phyloP scores from a whole-genome alignment of 1,139 yeast genomes.

The Blastobotrys ciferrii region DNA sequence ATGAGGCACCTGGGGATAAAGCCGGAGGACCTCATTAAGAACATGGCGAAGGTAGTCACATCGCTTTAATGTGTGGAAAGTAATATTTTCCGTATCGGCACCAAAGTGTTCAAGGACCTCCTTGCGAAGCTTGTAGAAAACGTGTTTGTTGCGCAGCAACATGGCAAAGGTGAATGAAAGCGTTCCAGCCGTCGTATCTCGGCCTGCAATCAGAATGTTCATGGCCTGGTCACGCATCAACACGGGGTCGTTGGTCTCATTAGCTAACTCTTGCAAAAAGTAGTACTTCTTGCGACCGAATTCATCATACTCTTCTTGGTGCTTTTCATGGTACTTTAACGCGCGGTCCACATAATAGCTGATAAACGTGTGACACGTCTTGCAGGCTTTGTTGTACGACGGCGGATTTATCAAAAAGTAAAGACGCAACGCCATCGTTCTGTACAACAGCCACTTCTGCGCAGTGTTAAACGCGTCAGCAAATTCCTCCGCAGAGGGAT shows the following conservation, averaged over 20 bases:
- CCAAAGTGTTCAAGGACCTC: constrained; percentile 32
- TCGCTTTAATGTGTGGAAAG: constrained; percentile 52
- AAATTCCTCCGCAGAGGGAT: constrained; percentile 34
- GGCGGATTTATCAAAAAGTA: constrained; percentile 39
- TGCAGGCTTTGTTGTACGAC: constrained; percentile 35
- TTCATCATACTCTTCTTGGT: constrained; percentile 24
- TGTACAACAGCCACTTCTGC: constrained; percentile 45
- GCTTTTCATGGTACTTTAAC: constrained; percentile 23
- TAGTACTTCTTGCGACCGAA: constrained; percentile 19
- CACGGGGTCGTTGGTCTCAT: constrained; percentile 48
- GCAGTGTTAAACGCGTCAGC: constrained; percentile 51
- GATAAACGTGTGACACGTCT: constrained; percentile 31
- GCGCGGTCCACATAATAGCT: constrained; percentile 34
- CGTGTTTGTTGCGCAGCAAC: constrained; percentile 46
- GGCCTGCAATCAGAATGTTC: constrained; percentile 51
- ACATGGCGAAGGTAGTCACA: constrained; percentile 50
- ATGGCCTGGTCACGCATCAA: constrained; percentile 50
- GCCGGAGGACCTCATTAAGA: constrained; percentile 50
- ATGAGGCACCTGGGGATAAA: constrained; percentile 57
- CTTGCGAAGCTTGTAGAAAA: constrained; percentile 32
- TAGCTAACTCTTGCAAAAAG: constrained; percentile 45
- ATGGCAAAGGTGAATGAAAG: constrained; percentile 47
- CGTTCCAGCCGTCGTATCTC: constrained; percentile 54
- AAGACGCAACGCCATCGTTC: constrained; percentile 40
- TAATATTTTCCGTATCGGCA: constrained; percentile 24